Evolutionary conservation across 2,329 filamentous ascomycete species (phyloP).

Genomic region (Penicillium expansum): DNA sequence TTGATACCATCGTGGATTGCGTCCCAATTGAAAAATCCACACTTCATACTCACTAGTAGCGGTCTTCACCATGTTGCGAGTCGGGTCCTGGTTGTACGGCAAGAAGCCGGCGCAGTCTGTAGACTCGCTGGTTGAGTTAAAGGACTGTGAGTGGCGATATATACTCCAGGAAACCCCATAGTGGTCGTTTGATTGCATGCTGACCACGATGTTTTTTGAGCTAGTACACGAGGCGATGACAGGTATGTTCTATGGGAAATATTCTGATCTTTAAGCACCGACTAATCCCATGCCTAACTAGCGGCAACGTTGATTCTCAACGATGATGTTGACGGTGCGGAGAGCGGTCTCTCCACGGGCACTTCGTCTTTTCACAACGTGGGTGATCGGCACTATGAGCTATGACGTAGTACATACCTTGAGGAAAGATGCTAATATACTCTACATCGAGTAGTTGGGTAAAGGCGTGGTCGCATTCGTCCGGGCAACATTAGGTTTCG

Average conservation of each 20-base stretch:
- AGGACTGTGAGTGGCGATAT: constrained; percentile 39
- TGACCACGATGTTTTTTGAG: constrained; percentile 14
- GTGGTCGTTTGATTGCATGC: constrained; percentile 9
- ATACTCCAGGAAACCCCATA: constrained; percentile 16
- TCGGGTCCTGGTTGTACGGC: constrained; percentile 47
- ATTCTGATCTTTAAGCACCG: not conserved
- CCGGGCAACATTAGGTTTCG: constrained; percentile 81
- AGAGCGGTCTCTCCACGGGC: constrained; percentile 67
- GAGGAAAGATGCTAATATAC: not conserved
- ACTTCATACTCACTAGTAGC: not conserved
- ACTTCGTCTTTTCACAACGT: constrained; percentile 83
- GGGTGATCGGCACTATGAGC: constrained; percentile 16
- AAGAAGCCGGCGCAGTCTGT: constrained; percentile 52
- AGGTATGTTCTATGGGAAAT: constrained; percentile 33
- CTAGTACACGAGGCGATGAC: constrained; percentile 44
- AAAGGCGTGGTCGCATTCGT: constrained; percentile 80
- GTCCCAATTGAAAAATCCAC: not conserved
- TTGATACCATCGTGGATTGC: not conserved
- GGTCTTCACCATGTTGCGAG: constrained; percentile 36
- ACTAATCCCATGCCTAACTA: constrained; percentile 20
- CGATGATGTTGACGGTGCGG: constrained; percentile 84
- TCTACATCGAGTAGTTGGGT: constrained; percentile 58
- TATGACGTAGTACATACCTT: constrained; percentile 6
- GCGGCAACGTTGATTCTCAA: constrained; percentile 76
- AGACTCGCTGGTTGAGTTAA: constrained; percentile 57